Conservation (phyloP, 805 yeast species). For the Metschnikowia reukaufii region DNA sequence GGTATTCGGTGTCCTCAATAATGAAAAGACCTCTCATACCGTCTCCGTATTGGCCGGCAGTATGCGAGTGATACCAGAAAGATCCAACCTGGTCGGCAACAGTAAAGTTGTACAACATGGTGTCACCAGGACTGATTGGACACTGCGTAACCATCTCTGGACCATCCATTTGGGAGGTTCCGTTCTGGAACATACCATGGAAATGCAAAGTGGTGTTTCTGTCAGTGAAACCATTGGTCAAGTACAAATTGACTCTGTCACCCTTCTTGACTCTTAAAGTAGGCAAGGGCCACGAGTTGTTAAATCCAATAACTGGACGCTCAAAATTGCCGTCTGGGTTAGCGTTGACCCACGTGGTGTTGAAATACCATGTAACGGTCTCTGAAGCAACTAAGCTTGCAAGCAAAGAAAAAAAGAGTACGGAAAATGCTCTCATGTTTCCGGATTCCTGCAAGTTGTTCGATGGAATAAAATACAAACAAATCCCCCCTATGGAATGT, state of each 20-base stretch:
- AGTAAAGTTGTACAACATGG: constrained; percentile 82
- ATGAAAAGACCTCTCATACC: constrained; percentile 84
- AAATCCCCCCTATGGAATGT: constrained; percentile 21
- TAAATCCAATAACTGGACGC: constrained; percentile 63
- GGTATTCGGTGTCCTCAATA: constrained; percentile 65
- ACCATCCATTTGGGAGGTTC: constrained; percentile 82
- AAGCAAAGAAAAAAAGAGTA: constrained; percentile 21
- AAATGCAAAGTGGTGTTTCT: constrained; percentile 78
- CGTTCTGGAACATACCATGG: constrained; percentile 89
- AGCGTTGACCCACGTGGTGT: constrained; percentile 64
- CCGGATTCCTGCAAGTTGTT: constrained; percentile 15
- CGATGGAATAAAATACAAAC: constrained; percentile 2
- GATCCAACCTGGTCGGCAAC: constrained; percentile 83
- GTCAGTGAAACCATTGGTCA: constrained; percentile 71
- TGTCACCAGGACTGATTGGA: constrained; percentile 80
- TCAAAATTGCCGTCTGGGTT: constrained; percentile 65
- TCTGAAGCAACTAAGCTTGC: constrained; percentile 32
- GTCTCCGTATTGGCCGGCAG: constrained; percentile 87
- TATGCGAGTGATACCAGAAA: constrained; percentile 97
- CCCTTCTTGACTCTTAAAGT: constrained; percentile 71
- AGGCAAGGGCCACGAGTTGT: constrained; percentile 87
- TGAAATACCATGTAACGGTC: constrained; percentile 65
- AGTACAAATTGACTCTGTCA: constrained; percentile 70
- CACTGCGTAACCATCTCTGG: constrained; percentile 87
- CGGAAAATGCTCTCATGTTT: constrained; percentile 19